phyloP scores from a whole-genome alignment of 345 rosid species.

The Linum usitatissimum region DNA sequence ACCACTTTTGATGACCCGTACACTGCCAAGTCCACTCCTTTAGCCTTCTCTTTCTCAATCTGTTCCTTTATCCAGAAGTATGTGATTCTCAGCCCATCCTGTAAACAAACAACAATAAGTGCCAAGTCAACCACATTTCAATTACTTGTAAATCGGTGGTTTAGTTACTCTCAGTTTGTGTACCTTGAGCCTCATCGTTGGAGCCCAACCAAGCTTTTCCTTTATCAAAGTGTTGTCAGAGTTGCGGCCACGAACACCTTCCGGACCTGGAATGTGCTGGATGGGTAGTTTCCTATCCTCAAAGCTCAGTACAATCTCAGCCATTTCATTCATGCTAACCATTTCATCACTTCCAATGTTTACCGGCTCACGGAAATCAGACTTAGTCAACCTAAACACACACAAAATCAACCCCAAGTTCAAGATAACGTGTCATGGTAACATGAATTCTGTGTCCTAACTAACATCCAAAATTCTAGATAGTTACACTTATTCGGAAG shows the following conservation, averaged over 20 bases:
- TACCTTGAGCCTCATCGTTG: slow-evolving; percentile 92
- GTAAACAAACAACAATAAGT: slow-evolving; percentile 5
- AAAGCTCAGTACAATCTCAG: slow-evolving; percentile 87
- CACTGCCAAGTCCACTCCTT: slow-evolving; percentile 61
- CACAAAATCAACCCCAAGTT: neutral
- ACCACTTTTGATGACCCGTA: slow-evolving; percentile 95
- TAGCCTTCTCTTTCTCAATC: slow-evolving; percentile 81
- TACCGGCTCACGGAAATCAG: slow-evolving; percentile 96
- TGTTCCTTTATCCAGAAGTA: slow-evolving; percentile 95
- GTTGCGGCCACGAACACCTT: slow-evolving; percentile 98
- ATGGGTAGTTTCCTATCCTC: slow-evolving; percentile 80
- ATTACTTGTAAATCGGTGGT: neutral
- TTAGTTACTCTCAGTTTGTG: neutral
- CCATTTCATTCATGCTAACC: slow-evolving; percentile 99
- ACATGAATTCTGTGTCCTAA: too few species aligned
- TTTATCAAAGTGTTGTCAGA: slow-evolving; percentile 93
- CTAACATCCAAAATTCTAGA: too few species aligned
- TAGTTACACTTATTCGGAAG: too few species aligned
- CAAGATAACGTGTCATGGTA: neutral
- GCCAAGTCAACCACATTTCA: neutral
- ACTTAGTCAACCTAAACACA: slow-evolving; percentile 64
- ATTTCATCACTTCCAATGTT: slow-evolving; percentile 99
- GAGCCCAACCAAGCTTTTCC: slow-evolving; percentile 99
- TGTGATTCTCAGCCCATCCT: slow-evolving; percentile 92
- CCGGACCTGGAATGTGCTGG: slow-evolving; percentile 97